phyloP scores from a whole-genome alignment of 306 rosid genomes.

The Hippophae tibetana region DNA sequence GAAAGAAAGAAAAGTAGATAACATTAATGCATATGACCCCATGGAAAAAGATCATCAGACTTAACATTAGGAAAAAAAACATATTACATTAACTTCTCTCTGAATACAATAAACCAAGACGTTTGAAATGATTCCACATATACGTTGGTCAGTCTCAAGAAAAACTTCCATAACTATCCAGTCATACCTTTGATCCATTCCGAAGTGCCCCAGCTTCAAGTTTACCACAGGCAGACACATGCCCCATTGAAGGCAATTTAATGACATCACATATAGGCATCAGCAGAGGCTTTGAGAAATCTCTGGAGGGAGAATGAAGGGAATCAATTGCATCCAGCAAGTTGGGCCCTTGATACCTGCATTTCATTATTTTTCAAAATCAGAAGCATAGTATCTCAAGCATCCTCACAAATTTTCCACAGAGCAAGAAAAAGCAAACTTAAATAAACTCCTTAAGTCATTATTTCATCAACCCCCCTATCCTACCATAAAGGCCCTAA shows the following conservation, averaged over 20 bases:
- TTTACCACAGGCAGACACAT: conserved; percentile 86
- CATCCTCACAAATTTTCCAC: conserved; percentile 3
- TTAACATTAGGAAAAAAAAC: too few relatives aligned
- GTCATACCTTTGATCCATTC: conserved; percentile 70
- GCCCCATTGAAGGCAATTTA: conserved; percentile 56
- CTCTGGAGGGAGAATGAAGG: conserved; percentile 75
- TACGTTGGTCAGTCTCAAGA: conserved; percentile 14
- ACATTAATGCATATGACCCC: too few relatives aligned
- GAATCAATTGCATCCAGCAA: conserved; percentile 86
- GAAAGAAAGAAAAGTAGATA: too few relatives aligned
- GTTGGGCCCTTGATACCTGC: conserved; percentile 78
- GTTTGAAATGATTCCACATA: conserved; percentile 14
- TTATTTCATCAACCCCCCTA: too few relatives aligned
- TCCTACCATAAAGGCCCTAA: too few relatives aligned
- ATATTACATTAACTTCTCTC: background rate
- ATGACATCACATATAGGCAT: conserved; percentile 93
- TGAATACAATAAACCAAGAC: conserved; percentile 2
- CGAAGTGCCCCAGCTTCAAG: conserved; percentile 96
- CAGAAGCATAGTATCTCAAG: too few relatives aligned
- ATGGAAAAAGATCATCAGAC: too few relatives aligned
- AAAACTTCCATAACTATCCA: conserved; percentile 11
- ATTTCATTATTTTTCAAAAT: conserved; percentile 12
- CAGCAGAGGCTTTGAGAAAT: conserved; percentile 70
- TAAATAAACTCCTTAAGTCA: background rate
- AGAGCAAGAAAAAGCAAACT: background rate